phyloP scores from a whole-genome alignment of 352 stramenopile genomes.

The Phytophthora sp. region DNA sequence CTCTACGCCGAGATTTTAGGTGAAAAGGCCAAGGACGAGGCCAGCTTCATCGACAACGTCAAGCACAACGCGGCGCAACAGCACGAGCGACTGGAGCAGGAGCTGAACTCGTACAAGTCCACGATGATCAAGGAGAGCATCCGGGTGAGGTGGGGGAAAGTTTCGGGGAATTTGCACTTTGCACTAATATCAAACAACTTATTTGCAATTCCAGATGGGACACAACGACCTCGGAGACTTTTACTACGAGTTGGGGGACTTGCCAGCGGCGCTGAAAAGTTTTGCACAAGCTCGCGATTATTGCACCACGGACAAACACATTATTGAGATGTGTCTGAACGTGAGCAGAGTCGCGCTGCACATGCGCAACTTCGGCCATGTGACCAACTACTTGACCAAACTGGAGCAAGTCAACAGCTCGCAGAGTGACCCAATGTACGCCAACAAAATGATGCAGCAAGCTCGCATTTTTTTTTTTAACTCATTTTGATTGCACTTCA shows the following conservation, averaged over 20 bases:
- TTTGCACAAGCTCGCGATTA: conserved; percentile 90
- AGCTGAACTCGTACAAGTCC: conserved; percentile 92
- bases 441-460: not conserved
- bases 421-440: conserved; percentile 76
- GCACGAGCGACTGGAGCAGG: conserved; percentile 85
- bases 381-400: conserved; percentile 89
- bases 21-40: conserved; percentile 45
- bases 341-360: conserved; percentile 89
- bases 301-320: conserved; percentile 91
- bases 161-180: not conserved
- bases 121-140: conserved; percentile 94
- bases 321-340: conserved; percentile 91
- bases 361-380: conserved; percentile 87
- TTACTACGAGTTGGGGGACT: conserved; percentile 85
- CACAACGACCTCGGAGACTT: conserved; percentile 90
- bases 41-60: conserved; percentile 64
- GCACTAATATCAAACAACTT: no score
- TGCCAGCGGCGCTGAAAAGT: conserved; percentile 81
- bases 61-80: conserved; percentile 68
- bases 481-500: conserved; percentile 32
- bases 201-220: conserved; percentile 83
- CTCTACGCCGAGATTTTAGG: conserved; percentile 70
- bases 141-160: conserved; percentile 22
- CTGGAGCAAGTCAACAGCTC: conserved; percentile 77
- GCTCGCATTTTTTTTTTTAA: not conserved